phyloP scores from a whole-genome alignment of 2,329 filamentous ascomycete genomes.

The Colletotrichum tanaceti region DNA sequence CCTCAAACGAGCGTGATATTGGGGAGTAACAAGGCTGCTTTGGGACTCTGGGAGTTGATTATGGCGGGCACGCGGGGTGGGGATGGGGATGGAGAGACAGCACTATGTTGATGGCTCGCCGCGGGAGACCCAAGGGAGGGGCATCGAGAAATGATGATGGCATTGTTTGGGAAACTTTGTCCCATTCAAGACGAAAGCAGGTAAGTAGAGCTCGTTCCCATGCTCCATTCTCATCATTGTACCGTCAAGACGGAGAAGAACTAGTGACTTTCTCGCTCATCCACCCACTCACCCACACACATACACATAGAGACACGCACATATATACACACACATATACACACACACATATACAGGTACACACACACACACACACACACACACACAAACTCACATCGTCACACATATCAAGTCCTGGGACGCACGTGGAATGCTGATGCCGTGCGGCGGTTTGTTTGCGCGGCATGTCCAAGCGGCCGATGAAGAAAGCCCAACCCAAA shows the following conservation, averaged over 20 bases:
- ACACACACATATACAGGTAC: background rate
- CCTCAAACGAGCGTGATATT: too few species aligned
- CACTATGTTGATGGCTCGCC: too few species aligned
- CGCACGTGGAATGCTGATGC: conserved; percentile 18
- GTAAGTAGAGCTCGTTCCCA: background rate
- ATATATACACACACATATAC: background rate
- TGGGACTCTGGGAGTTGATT: too few species aligned
- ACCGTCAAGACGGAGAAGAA: background rate
- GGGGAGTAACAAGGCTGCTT: too few species aligned
- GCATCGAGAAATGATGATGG: background rate
- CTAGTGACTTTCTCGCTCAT: conserved; percentile 8
- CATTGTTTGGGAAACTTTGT: conserved; percentile 14
- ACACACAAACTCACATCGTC: background rate
- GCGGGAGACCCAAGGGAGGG: conserved; percentile 5
- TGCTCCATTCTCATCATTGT: too few species aligned
- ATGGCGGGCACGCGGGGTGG: too few species aligned
- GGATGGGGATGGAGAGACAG: too few species aligned
- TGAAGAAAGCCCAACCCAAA: background rate
- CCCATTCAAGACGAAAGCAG: background rate
- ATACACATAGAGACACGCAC: background rate
- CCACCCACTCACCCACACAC: too few species aligned
- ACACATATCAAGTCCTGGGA: background rate
- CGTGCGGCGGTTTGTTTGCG: background rate
- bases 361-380: background rate
- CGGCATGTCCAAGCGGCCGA: conserved; percentile 23